A percentile compares a stretch with the other conserved stretches of the same genome.
Conservation (phyloP, 2,329 filamentous ascomycete genomes). For the Hypoxylon sp. region DNA sequence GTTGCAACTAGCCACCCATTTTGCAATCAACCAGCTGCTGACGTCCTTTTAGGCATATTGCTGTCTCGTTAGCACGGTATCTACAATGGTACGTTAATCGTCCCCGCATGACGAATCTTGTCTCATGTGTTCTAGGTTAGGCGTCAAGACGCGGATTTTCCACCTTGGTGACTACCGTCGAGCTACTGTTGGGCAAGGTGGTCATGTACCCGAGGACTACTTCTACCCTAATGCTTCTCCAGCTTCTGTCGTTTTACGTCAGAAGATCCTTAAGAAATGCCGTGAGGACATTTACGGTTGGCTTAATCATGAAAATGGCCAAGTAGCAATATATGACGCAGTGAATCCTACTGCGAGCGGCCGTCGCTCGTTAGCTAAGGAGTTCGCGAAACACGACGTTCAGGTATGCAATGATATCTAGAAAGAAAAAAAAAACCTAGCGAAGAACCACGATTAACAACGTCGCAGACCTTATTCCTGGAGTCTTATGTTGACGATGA, state of each 20-base stretch:
- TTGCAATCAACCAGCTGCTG: constrained; percentile 29
- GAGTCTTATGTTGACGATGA: constrained; percentile 96
- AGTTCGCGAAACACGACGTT: constrained; percentile 98
- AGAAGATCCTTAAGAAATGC: constrained; percentile 98
- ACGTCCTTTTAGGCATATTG: constrained; percentile 78
- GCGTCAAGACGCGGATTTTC: constrained; percentile 98
- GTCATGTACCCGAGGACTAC: constrained; percentile 94
- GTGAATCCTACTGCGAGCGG: constrained; percentile 92
- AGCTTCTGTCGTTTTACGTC: constrained; percentile 90
- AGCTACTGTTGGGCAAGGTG: constrained; percentile 86
- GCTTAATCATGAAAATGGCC: constrained; percentile 96
- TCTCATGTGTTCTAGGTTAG: constrained; percentile 72
- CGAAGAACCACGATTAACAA: constrained; percentile 12
- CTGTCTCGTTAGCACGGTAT: constrained; percentile 94
- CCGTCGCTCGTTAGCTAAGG: constrained; percentile 87
- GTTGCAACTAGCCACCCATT: constrained; percentile 52
- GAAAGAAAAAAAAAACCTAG: too few species aligned
- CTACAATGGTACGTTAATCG: constrained; percentile 78
- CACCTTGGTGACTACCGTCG: constrained; percentile 96
- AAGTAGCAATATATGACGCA: constrained; percentile 98
- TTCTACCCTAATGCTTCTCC: constrained; percentile 97
- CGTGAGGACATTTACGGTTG: constrained; percentile 97
- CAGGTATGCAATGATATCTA: constrained; percentile 67
- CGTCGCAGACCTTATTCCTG: constrained; percentile 88
- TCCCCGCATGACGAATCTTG: constrained; percentile 11